Base-by-base conservation (phyloP, 495 filamentous ascomycete genomes). In the Neurospora terricola region DNA sequence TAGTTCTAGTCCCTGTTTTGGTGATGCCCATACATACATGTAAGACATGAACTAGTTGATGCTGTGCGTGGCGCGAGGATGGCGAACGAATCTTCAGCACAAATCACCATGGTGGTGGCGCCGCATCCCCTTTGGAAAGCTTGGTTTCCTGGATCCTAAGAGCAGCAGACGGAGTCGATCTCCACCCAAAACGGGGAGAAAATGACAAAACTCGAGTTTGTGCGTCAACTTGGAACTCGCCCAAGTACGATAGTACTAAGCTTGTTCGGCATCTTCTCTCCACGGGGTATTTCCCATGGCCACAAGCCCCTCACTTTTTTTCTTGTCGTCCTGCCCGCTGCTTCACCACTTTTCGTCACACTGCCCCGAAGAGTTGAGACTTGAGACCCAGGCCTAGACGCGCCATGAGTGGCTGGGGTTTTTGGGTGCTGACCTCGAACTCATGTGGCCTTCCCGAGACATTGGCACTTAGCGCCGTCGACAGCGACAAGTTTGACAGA, bases 381-480 rank as follows among this genome's bases (percentile, higher is more conserved):
- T 16, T 16, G 14, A 38, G 71, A 72, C 68, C 27, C 48, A 73
- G 76, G 74, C 71, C 45, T 75, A 34, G 36, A 48, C 16, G 43
- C 21, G 14, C 38, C 73, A 69, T 77, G 74, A 81, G 34, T 80
- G 78, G 79, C 59, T 75, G 69, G 73, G 54, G 45, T 43, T 72
- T 30, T 45, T 39, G 69, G 43, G 71, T 78, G 75, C 75, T 82
- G 80, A 80, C 77, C 74, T 77, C 38, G 74, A 78, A 40, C 59
- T 74, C 78, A 80, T 81, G 78, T 78, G 79, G 54, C 70, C 54
- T 77, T 70, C 71, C 79, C 76, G 76, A 73, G 70, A 70, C 34
- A 38, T 66, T 38, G 21, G 34, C 11, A 27, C 36, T 48, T 74
- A 76, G 75, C 72, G 69, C 43, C 54, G 54, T 66, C 23, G 54